These are phyloP conservation scores for Paulownia fortunei DNA, from an alignment of 257 asterid species.

Conservation along the genomic window DNA sequence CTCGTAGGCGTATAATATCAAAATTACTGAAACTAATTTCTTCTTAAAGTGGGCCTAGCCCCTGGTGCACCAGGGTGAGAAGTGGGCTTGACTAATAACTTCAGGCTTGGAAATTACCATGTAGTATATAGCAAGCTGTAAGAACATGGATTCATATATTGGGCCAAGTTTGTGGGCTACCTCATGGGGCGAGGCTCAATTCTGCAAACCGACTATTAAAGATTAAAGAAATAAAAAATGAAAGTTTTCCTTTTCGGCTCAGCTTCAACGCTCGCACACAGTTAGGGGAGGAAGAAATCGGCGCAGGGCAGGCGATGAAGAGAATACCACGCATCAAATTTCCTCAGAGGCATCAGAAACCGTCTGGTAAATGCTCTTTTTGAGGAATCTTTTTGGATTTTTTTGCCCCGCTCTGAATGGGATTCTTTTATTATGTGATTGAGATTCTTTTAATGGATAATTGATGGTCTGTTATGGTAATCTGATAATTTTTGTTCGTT, in stretches of 20 bases:
- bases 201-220: too few relatives aligned
- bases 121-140: neutral
- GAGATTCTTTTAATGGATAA: neutral
- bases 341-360: slow-evolving; percentile 63
- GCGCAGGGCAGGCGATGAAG: slow-evolving; percentile 57
- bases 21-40: too few relatives aligned
- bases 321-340: slow-evolving; percentile 80
- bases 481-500: neutral
- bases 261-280: neutral
- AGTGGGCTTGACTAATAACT: too few relatives aligned
- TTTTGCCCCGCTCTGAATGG: neutral
- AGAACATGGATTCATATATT: neutral
- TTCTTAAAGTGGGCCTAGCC: neutral
- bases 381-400: neutral
- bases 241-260: neutral
- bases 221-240: too few relatives aligned
- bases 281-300: neutral
- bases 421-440: neutral
- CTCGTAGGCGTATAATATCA: too few relatives aligned
- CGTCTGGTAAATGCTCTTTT: slow-evolving; percentile 40
- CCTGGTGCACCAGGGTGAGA: neutral
- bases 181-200: neutral
- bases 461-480: neutral
- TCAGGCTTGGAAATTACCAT: too few relatives aligned
- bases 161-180: neutral